Base-by-base conservation (phyloP, 2,329 filamentous ascomycete genomes). In the Arachnomyces sp. region DNA sequence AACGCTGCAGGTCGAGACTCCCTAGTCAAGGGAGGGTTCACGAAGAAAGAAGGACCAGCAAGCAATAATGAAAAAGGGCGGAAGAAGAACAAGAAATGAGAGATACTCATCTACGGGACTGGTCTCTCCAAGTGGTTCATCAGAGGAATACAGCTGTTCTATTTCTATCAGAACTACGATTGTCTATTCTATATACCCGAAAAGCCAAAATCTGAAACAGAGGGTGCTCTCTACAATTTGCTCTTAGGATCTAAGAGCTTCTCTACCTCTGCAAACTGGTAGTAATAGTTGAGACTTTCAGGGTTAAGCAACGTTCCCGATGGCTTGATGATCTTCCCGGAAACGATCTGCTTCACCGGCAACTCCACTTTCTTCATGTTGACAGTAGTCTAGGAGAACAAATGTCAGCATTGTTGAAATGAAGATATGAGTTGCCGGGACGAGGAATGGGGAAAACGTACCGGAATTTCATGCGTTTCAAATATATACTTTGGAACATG, bases 281-380 rank as follows among this genome's bases (percentile, higher is more conserved):
- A 89, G 54, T 86, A 92, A 54, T 74, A 90, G 25, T 87, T 72
- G 43, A 92, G 61, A 47, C 82, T 84, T 53, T 82, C 65, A 0
- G 86, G 86, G 53, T 93, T 92, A 39, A 84, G 63, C 52, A 92
- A 61, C 3, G 85, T 90, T 1, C 84, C 84, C 36, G 81, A 86
- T 0, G 84, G 76, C 61, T 83, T 86, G 55, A 92, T 76, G 16
- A 66, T 75, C 51, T 80, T 78, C 0, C 86, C 86, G 0, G 77
- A 86, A 1, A 92, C 80, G 47, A 92, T 92, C 55, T 86, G 82
- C 65, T 92, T 92, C 21, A 92, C 82, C 0, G 85, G 85, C 38
- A 92, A 53, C 59, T 92, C 86, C 3, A 92, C 86, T 61, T 92
- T 92, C 60, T 92, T 92, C 36, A 86, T 63, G 56, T 90, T 92